A percentile compares a stretch with the other conserved stretches of the same genome.
Evolutionary conservation across 176 grass and related monocot species (phyloP).

Genomic region (Carex kokanica): DNA sequence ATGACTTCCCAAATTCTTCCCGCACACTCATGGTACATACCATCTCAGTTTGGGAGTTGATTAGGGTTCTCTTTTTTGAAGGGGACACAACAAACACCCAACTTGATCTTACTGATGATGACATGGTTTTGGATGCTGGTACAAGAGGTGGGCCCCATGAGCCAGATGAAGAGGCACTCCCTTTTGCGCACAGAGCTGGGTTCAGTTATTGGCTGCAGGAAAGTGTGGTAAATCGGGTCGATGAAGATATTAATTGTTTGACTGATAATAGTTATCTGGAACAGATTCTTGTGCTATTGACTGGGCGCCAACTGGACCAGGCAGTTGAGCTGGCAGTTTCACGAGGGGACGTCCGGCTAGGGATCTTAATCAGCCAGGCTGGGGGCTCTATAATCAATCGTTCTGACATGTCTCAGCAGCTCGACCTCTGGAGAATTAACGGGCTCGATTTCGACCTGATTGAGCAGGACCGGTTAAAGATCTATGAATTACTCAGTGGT

Average conservation of each 20-base stretch:
- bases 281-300: slow-evolving; percentile 78
- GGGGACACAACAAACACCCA: slow-evolving; percentile 37
- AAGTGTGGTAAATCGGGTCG: slow-evolving; percentile 71
- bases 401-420: slow-evolving; percentile 65
- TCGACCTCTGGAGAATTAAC: slow-evolving; percentile 83
- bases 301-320: slow-evolving; percentile 73
- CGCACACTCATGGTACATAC: slow-evolving; percentile 78
- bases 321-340: slow-evolving; percentile 79
- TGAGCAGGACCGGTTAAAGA: slow-evolving; percentile 68
- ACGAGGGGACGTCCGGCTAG: slow-evolving; percentile 67
- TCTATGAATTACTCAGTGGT: slow-evolving; percentile 79
- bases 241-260: slow-evolving; percentile 69
- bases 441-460: slow-evolving; percentile 79
- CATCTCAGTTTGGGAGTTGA: slow-evolving; percentile 79
- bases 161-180: slow-evolving; percentile 70
- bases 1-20: slow-evolving; percentile 53
- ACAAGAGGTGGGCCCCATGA: slow-evolving; percentile 55
- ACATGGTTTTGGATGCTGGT: slow-evolving; percentile 62
- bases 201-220: slow-evolving; percentile 92
- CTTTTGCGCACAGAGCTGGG: slow-evolving; percentile 77
- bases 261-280: slow-evolving; percentile 70
- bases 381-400: slow-evolving; percentile 80
- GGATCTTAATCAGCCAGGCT: slow-evolving; percentile 77
- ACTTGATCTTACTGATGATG: slow-evolving; percentile 56
- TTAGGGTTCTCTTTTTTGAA: slow-evolving; percentile 78